Conservation (phyloP, 75 land plant species). For the Sequoia sempervirens region DNA sequence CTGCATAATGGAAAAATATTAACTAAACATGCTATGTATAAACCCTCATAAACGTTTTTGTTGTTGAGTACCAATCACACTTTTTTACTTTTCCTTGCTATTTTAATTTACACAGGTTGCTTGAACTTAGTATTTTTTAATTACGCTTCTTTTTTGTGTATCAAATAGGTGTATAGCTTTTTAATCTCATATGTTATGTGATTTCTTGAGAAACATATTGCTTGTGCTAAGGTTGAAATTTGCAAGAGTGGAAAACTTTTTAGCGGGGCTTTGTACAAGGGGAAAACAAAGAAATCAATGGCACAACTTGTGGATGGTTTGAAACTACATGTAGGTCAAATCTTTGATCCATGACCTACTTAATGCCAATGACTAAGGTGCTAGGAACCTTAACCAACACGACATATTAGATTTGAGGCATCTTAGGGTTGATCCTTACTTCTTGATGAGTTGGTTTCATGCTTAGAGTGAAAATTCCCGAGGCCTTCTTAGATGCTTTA, state of each 20-base stretch:
- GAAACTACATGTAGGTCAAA: not conserved
- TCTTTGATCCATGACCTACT: not conserved
- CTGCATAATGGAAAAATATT: not conserved
- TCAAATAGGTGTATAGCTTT: not conserved
- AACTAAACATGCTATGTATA: no score
- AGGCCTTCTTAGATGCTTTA: not conserved
- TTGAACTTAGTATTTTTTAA: not conserved
- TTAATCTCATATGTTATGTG: not conserved
- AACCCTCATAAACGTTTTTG: no score
- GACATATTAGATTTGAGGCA: not conserved
- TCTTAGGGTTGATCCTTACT: not conserved
- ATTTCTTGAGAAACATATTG: not conserved
- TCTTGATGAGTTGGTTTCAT: not conserved
- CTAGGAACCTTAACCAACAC: not conserved
- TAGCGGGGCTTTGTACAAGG: not conserved
- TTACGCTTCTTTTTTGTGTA: not conserved
- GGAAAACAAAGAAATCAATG: not conserved
- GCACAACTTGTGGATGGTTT: not conserved
- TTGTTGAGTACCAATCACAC: not conserved
- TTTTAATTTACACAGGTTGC: not conserved
- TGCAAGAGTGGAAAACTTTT: not conserved
- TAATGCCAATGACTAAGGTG: not conserved
- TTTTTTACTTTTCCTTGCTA: not conserved
- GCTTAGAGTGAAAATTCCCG: no score
- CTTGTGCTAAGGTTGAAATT: not conserved